Evolutionary conservation across 2,329 filamentous ascomycete genomes (phyloP).

Genomic region (Colletotrichum echinochloae): DNA sequence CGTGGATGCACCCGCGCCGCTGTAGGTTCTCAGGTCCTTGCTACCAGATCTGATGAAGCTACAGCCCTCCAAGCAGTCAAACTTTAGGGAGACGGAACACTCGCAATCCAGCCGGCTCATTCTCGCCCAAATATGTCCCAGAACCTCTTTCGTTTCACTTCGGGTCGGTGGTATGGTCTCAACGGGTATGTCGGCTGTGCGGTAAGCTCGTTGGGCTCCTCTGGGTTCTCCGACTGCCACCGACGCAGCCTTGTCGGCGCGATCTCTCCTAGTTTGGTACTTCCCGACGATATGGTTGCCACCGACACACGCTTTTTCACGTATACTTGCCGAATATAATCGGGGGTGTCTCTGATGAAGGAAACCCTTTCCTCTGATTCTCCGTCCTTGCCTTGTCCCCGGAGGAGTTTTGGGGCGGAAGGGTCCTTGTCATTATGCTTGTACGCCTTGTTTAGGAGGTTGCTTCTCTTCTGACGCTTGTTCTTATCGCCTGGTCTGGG

Average conservation of each 20-base stretch:
- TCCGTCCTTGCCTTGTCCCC: background rate
- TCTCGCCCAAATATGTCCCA: constrained; percentile 30
- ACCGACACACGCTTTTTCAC: constrained; percentile 44
- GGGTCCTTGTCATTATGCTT: constrained; percentile 14
- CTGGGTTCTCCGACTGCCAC: background rate
- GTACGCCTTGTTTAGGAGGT: background rate
- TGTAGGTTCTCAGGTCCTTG: background rate
- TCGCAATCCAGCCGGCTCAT: background rate
- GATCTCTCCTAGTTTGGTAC: constrained; percentile 60
- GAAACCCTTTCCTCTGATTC: background rate
- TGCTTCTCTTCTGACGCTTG: constrained; percentile 12
- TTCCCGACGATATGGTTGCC: constrained; percentile 56
- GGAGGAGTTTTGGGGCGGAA: background rate
- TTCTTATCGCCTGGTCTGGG: constrained; percentile 10
- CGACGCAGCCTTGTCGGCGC: constrained; percentile 13
- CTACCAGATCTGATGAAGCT: too few relatives aligned
- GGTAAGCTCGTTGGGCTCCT: background rate
- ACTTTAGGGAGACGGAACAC: background rate
- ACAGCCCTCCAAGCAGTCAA: background rate
- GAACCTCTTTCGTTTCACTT: constrained; percentile 22
- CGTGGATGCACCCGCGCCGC: too few relatives aligned
- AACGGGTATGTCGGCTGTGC: constrained; percentile 33
- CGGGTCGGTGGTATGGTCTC: constrained; percentile 17
- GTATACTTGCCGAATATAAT: background rate
- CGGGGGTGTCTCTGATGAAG: background rate